Base-by-base conservation (phyloP, 306 rosid species). In the Sindora glabra region DNA sequence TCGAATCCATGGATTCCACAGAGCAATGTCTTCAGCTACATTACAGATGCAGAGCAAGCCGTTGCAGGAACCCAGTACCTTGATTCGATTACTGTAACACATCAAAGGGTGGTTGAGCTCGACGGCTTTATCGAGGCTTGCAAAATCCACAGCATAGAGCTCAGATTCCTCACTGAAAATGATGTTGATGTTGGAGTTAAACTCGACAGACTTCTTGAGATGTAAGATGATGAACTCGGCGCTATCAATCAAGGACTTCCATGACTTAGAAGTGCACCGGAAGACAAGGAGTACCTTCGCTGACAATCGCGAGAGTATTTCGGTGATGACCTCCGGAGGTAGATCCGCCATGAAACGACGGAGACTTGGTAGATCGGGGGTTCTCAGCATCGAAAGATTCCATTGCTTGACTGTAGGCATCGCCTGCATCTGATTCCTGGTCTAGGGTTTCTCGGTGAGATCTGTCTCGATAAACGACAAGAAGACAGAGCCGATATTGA, bases 31-130 rank as follows among this genome's bases (percentile, higher is more conserved):
- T 3, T 84, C 94, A 1, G 90, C 97, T 7, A 90, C 79, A 41
- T 90, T 90, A 19, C 74, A 74, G 63, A 90, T 77, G 14, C 94
- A 90, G 47, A 90, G 69, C 10, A 90, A 59, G 26, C 95, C 97
- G 44, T 84, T 64, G 63, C 81, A 78, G 24, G 82, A 74, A 0
- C 97, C 97, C 33, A 84, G 57, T 1, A 90, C 71, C 27, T 46
- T 30, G 44, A 89, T 80, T n/a, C 73, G 83, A 44, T 79, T 79
- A 72, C 86, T 74, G 81, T 89, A 89, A 8, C 94, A 86, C 95
- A 89, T 89, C 26, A 89, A 79, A 5, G 95, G 97, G 62, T 89
- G 97, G 27, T 53, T 57, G 39, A 86, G 76, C 47, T 42, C 75
- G 5, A 54, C 74, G 17, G 75, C 66, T 10, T 22, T 5, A 54